These are phyloP conservation scores for Thalassiosira hispida DNA, from an alignment of 352 stramenopile species.

Conservation along the genomic window DNA sequence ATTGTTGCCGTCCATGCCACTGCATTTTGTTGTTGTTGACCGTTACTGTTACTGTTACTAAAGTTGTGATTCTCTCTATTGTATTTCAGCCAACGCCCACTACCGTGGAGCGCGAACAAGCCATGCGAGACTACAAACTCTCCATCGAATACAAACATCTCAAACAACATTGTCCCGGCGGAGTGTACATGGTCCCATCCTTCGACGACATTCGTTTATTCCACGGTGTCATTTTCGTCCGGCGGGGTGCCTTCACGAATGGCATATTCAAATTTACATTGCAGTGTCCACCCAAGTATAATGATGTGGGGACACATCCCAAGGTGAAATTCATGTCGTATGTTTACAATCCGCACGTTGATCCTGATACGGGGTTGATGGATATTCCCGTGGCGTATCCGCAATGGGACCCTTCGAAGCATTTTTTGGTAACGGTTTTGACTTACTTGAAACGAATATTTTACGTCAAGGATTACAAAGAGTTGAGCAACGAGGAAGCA, in stretches of 20 bases:
- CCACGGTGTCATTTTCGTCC: conserved; percentile 95
- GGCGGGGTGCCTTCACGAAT: conserved; percentile 93
- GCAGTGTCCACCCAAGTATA: conserved; percentile 88
- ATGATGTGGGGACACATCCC: conserved; percentile 91
- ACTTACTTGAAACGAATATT: conserved; percentile 98
- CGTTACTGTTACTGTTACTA: not conserved
- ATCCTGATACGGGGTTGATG: conserved; percentile 89
- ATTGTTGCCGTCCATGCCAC: not conserved
- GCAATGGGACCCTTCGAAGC: conserved; percentile 91
- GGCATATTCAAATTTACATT: conserved; percentile 97
- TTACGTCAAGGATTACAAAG: conserved; percentile 94
- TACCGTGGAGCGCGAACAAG: conserved; percentile 74
- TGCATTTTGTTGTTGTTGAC: not conserved
- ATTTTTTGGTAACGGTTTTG: conserved; percentile 95
- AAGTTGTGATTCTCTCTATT: not conserved
- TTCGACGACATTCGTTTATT: conserved; percentile 92
- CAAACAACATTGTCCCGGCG: conserved; percentile 91
- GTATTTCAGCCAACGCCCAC: conserved; percentile 21
- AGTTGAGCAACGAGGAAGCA: conserved; percentile 53
- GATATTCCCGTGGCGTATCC: conserved; percentile 92
- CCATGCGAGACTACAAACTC: conserved; percentile 91
- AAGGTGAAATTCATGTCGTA: conserved; percentile 91
- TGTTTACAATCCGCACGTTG: conserved; percentile 94
- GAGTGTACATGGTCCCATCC: conserved; percentile 94
- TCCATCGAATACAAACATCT: conserved; percentile 98